These are phyloP conservation scores for Achlya hypogyna DNA, from an alignment of 352 stramenopile genomes.

Conservation along the genomic window DNA sequence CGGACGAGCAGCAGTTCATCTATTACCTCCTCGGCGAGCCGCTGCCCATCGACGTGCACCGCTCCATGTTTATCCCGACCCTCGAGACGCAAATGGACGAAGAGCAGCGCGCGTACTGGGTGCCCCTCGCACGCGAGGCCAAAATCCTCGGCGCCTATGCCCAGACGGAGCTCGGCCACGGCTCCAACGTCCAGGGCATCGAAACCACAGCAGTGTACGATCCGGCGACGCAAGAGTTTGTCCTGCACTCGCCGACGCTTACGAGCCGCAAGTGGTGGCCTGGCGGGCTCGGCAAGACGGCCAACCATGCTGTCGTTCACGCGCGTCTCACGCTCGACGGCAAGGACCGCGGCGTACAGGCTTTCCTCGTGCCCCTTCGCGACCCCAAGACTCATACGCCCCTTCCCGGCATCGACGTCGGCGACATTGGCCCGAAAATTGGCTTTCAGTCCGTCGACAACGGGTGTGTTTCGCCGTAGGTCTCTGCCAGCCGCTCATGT, in stretches of 20 bases:
- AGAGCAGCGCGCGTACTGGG: constrained; percentile 52
- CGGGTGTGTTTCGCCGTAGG: constrained; percentile 25
- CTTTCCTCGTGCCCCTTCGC: constrained; percentile 89
- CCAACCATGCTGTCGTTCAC: constrained; percentile 90
- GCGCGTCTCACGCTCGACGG: constrained; percentile 53
- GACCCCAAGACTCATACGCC: constrained; percentile 66
- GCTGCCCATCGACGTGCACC: constrained; percentile 43
- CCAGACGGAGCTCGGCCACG: constrained; percentile 94
- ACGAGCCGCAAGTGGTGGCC: constrained; percentile 96
- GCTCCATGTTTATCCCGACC: constrained; percentile 53
- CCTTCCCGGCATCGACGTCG: constrained; percentile 78
- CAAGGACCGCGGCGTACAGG: constrained; percentile 81
- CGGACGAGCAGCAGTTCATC: constrained; percentile 29
- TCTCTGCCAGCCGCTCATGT: neutral
- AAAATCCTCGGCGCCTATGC: constrained; percentile 88
- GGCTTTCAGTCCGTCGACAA: constrained; percentile 88
- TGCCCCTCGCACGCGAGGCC: constrained; percentile 47
- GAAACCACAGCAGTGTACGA: constrained; percentile 91
- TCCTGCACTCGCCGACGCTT: constrained; percentile 91
- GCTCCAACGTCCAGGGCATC: constrained; percentile 84
- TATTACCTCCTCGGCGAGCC: constrained; percentile 40
- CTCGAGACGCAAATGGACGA: constrained; percentile 56
- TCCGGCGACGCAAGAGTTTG: constrained; percentile 82
- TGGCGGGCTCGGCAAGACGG: constrained; percentile 83
- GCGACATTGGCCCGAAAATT: constrained; percentile 89